Evolutionary conservation across 805 yeast species (phyloP).

Genomic region (Nadsonia fulvescens): DNA sequence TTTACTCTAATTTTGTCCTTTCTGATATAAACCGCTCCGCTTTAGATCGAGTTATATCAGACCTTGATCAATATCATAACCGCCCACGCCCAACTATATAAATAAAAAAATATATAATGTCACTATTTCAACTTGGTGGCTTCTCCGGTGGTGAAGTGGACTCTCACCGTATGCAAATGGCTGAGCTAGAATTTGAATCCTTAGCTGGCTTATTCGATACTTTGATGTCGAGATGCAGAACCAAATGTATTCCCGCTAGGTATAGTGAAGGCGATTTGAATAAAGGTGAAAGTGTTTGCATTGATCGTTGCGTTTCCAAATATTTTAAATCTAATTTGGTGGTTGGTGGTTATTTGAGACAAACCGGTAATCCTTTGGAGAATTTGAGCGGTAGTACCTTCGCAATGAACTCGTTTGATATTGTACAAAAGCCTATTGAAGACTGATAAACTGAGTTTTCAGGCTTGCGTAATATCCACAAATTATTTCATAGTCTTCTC

Average conservation of each 20-base stretch:
- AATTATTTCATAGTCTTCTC: no score
- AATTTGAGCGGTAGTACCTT: no score
- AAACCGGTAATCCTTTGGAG: no score
- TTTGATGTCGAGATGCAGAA: conserved; percentile 41
- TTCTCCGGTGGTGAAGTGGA: conserved; percentile 16
- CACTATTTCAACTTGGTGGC: conserved; percentile 17
- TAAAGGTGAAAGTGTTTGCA: conserved; percentile 69
- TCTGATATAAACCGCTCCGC: no score
- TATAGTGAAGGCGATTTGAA: conserved; percentile 72
- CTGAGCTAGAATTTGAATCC: conserved; percentile 19
- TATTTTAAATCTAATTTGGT: conserved; percentile 52
- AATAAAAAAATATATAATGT: conserved; percentile 13
- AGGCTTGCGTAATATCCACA: no score
- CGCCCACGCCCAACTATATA: no score
- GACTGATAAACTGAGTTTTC: no score
- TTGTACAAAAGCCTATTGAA: no score
- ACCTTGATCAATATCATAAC: no score
- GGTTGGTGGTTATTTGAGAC: conserved; percentile 15
- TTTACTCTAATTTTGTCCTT: no score
- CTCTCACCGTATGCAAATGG: conserved; percentile 15
- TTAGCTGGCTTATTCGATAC: conserved; percentile 16
- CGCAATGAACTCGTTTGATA: no score
- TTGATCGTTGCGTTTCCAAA: conserved; percentile 75
- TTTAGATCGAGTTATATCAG: no score
- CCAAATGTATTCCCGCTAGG: conserved; percentile 71